Conservation (phyloP, 148 eudicot species). For the Rhododendron vialii region DNA sequence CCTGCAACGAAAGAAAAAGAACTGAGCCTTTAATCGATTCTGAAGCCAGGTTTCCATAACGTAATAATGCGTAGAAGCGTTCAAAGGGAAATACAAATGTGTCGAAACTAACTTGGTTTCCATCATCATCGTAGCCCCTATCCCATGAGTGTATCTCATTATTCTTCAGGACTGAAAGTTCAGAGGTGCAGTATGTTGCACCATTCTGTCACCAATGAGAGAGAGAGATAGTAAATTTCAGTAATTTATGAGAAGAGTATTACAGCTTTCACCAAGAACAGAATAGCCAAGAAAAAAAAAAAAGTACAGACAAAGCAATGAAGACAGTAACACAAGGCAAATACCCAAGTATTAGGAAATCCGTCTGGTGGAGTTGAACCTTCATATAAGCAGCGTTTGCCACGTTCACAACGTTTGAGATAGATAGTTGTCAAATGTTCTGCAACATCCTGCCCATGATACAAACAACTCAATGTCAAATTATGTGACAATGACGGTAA, state of each 20-base stretch:
- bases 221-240: not conserved
- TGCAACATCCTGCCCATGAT: slow-evolving; percentile 74
- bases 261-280: not conserved
- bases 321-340: slow-evolving; percentile 5
- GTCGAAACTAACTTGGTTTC: slow-evolving; percentile 64
- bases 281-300: too few relatives aligned
- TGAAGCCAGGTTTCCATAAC: not conserved
- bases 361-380: slow-evolving; percentile 90
- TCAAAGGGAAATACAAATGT: not conserved
- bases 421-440: slow-evolving; percentile 89
- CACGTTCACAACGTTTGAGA: slow-evolving; percentile 85
- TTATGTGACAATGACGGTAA: not conserved
- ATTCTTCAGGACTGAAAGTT: slow-evolving; percentile 75
- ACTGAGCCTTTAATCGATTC: not conserved
- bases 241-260: not conserved
- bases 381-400: slow-evolving; percentile 90
- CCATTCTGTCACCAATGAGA: slow-evolving; percentile 46
- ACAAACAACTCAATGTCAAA: not conserved
- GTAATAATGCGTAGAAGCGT: not conserved
- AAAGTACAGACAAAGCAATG: not conserved
- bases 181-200: slow-evolving; percentile 72
- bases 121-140: slow-evolving; percentile 82
- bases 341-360: slow-evolving; percentile 93
- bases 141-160: slow-evolving; percentile 88
- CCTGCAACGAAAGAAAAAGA: slow-evolving; percentile 38